A percentile compares a stretch with the other conserved stretches of the same genome.
phyloP scores from a whole-genome alignment of 306 rosid species.

The Malus sieversii region DNA sequence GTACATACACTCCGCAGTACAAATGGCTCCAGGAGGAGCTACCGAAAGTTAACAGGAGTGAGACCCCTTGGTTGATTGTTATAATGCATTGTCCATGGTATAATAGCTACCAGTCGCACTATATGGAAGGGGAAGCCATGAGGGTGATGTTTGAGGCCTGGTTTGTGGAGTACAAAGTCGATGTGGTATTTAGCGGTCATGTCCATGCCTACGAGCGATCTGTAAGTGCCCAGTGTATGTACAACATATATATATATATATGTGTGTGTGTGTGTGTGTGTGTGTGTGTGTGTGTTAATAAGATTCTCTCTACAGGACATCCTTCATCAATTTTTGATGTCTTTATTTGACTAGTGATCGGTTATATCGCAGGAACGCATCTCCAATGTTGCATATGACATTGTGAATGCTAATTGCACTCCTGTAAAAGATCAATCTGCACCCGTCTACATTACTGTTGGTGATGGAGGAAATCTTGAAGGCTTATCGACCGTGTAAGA shows the following conservation, averaged over 20 bases:
- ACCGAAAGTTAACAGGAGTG: constrained; percentile 33
- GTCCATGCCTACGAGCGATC: constrained; percentile 82
- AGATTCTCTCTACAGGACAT: too few species aligned
- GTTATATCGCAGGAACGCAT: constrained; percentile 47
- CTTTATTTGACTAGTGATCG: not conserved
- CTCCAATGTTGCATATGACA: constrained; percentile 55
- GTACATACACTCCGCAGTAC: constrained; percentile 31
- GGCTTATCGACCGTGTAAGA: constrained; percentile 62
- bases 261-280: too few species aligned
- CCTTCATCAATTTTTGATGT: not conserved
- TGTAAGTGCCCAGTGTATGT: constrained; percentile 22
- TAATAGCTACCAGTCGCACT: constrained; percentile 36
- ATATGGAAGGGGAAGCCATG: constrained; percentile 73
- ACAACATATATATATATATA: not conserved
- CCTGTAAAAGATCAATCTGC: constrained; percentile 65
- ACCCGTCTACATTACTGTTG: constrained; percentile 74
- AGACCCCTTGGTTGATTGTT: constrained; percentile 44
- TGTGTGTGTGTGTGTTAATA: too few species aligned
- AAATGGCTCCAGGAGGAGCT: constrained; percentile 31
- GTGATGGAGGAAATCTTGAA: constrained; percentile 86
- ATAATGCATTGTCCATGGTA: constrained; percentile 39
- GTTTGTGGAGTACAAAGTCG: constrained; percentile 68
- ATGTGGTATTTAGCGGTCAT: constrained; percentile 64
- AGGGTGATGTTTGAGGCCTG: constrained; percentile 58
- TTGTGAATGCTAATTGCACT: constrained; percentile 51